These are phyloP conservation scores for Blepharisma stoltei DNA, from an alignment of 73 alveolate species.

Conservation along the genomic window DNA sequence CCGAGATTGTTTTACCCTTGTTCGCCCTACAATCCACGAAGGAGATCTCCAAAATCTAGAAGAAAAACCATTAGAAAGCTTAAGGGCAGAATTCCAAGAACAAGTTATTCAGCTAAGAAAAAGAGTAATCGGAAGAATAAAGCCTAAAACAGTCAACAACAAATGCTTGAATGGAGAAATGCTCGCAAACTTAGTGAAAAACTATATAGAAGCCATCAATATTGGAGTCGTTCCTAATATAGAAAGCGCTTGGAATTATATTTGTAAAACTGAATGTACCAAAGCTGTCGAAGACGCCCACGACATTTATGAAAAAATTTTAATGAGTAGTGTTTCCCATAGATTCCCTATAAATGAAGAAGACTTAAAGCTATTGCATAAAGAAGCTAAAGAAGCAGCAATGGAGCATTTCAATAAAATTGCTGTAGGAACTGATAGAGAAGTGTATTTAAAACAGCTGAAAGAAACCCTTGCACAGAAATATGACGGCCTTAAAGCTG, in stretches of 20 bases:
- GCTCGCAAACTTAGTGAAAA: conserved; percentile 64
- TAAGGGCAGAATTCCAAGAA: conserved; percentile 93
- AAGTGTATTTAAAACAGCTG: conserved; percentile 18
- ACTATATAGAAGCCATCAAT: conserved; percentile 77
- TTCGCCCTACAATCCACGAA: conserved; percentile 95
- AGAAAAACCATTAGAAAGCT: conserved; percentile 68
- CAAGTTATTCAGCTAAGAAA: conserved; percentile 76
- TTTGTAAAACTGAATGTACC: conserved; percentile 73
- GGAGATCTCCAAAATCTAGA: conserved; percentile 87
- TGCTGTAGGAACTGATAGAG: conserved; percentile 23
- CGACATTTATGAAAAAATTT: conserved; percentile 43
- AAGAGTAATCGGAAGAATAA: conserved; percentile 77
- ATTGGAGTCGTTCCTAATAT: conserved; percentile 84
- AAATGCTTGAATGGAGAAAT: conserved; percentile 80
- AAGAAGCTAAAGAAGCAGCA: conserved; percentile 34
- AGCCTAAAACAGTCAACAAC: conserved; percentile 86
- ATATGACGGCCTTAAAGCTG: neutral
- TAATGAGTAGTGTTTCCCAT: neutral
- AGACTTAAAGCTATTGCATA: conserved; percentile 25
- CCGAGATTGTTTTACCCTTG: conserved; percentile 92
- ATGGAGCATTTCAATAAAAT: neutral
- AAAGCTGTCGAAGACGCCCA: conserved; percentile 62
- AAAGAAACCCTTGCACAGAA: conserved; percentile 5
- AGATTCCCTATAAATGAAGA: conserved; percentile 21
- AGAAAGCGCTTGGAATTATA: conserved; percentile 71